phyloP scores from a whole-genome alignment of 164 flowering plant genomes.

The Malania oleifera region DNA sequence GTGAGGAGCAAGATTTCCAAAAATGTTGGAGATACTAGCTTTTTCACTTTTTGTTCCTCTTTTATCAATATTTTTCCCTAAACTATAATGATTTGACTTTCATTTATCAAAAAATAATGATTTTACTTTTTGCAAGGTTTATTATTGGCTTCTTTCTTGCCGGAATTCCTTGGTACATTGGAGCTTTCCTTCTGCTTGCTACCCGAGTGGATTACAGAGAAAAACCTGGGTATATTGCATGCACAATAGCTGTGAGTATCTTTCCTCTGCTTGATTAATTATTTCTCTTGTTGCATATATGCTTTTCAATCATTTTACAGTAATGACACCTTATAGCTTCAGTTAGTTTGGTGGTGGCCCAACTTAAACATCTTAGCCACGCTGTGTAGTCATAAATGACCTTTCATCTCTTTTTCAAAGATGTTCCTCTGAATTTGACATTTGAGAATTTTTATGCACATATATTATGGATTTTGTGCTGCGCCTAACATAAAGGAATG shows the following conservation, averaged over 20 bases:
- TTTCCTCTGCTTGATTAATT: not conserved
- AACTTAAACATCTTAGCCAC: too few relatives aligned
- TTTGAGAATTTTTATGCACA: too few relatives aligned
- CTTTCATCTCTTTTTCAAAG: too few relatives aligned
- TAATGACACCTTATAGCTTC: too few relatives aligned
- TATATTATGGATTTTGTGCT: too few relatives aligned
- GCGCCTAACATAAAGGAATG: too few relatives aligned
- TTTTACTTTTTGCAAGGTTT: conserved; percentile 41
- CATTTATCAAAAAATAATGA: not conserved
- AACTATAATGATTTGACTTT: not conserved
- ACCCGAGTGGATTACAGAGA: conserved; percentile 68
- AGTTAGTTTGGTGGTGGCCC: too few relatives aligned
- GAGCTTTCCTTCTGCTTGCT: conserved; percentile 56
- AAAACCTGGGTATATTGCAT: conserved; percentile 75
- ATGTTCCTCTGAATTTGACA: too few relatives aligned
- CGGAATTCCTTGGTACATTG: conserved; percentile 83
- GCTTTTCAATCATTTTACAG: not conserved
- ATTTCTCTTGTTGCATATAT: not conserved
- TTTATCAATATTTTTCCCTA: not conserved
- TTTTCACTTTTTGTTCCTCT: not conserved
- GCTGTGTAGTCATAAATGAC: too few relatives aligned
- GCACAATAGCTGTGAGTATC: conserved; percentile 65
- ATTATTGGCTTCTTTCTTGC: conserved; percentile 69
- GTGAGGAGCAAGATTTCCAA: not conserved
- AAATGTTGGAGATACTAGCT: not conserved